These are phyloP conservation scores for Fraxinus floribunda DNA, from an alignment of 305 asterid genomes.

Conservation along the genomic window DNA sequence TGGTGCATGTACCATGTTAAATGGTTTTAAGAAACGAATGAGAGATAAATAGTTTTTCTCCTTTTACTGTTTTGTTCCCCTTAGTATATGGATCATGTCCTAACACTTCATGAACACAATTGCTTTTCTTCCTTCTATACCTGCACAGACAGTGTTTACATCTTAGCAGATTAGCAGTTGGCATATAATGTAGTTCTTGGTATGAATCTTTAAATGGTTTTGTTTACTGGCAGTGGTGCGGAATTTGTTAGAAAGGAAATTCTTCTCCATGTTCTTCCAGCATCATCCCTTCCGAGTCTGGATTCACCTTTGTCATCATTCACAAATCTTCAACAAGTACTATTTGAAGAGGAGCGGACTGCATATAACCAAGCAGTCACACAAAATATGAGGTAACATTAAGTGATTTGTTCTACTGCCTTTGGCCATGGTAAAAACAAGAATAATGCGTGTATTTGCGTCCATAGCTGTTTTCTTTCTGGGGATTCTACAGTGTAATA, in stretches of 20 bases:
- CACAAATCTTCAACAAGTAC: conserved; percentile 70
- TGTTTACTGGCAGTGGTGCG: conserved; percentile 78
- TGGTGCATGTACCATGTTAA: not conserved
- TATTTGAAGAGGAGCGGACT: conserved; percentile 85
- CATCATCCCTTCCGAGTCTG: conserved; percentile 62
- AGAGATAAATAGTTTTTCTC: not conserved
- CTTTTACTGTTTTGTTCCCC: not conserved
- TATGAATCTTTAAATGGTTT: conserved; percentile 15
- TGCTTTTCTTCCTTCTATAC: not conserved
- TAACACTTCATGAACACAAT: not conserved
- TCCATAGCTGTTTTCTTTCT: not conserved
- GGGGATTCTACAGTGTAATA: not conserved
- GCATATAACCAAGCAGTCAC: conserved; percentile 77
- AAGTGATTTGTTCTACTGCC: not conserved
- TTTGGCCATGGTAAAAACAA: not conserved
- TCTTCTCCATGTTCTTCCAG: conserved; percentile 75
- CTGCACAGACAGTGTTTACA: not conserved
- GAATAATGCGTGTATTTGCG: not conserved
- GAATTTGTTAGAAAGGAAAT: conserved; percentile 87
- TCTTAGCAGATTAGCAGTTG: not conserved
- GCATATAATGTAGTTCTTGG: conserved; percentile 11
- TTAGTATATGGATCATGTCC: not conserved
- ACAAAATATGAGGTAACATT: conserved; percentile 63
- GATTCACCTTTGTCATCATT: conserved; percentile 76
- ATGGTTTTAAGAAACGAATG: not conserved